Base-by-base conservation (phyloP, 169 alveolate species). In the Plasmodium fragile region DNA sequence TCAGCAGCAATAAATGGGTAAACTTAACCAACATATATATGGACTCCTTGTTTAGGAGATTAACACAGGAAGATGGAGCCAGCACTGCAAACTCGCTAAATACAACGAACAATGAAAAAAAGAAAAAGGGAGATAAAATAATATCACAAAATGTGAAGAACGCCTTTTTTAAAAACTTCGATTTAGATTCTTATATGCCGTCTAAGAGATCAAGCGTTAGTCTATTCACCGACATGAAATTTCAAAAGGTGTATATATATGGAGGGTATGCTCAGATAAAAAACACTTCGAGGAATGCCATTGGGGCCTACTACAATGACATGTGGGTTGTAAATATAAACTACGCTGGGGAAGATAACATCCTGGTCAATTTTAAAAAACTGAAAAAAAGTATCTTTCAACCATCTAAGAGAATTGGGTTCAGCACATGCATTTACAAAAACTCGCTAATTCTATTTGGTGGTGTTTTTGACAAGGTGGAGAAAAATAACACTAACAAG, bases 191-290 rank as follows among this genome's bases (percentile, higher is more conserved):
- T 1, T 71, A 78, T 59, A 79, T 83, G 90, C 92, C 92, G 22
- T 82, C 92, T 13, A 92, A 81, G 59, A 80, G 92, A 30, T 92
- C 92, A 11, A 81, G 92, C 69, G 78, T 72, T 10, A 22, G 90
- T 72, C 72, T 75, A 45, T 79, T 92, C 55, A 81, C 93, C n/a
- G 92, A 83, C 36, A 25, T 49, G 52, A 78, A 92, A 92, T 96
- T 90, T 80, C 92, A 94, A 59, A 94, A 84, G 39, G 79, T 98
- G 28, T 96, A 96, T 82, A 92, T 98, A 83, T 96, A 95, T 92
- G 99, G 99, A 13, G 99, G 99, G n/a, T 97, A 96, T 92, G 95
- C 98, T 36, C 97, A 97, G 93, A 83, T 95, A 69, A 97, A 96
- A 89, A 98, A 97, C 78, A 96, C 96, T 13, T 70, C 94, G 32